phyloP scores from a whole-genome alignment of 352 stramenopile species.

The Phytophthora pini region DNA sequence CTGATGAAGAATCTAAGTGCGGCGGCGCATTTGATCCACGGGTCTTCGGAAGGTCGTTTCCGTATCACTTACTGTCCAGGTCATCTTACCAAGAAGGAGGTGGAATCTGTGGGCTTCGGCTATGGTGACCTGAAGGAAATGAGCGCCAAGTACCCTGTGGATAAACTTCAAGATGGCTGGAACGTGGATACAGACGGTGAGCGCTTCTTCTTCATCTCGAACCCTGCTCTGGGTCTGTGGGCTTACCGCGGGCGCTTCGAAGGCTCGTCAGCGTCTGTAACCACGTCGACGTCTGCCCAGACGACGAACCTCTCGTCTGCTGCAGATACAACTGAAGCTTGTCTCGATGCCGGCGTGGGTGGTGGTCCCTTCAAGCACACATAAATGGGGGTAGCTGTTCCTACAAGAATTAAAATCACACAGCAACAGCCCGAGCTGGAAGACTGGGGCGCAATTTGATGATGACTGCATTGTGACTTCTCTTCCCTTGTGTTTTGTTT shows the following conservation, averaged over 20 bases:
- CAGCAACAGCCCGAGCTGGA: constrained; percentile 5
- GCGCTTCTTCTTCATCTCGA: constrained; percentile 97
- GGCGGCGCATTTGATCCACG: constrained; percentile 97
- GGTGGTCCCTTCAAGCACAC: constrained; percentile 77
- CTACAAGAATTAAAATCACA: constrained; percentile 8
- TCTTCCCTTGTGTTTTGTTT: constrained; percentile 25
- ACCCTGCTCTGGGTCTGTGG: constrained; percentile 97
- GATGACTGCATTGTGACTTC: constrained; percentile 41
- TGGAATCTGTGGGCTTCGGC: constrained; percentile 94
- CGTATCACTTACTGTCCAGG: constrained; percentile 94
- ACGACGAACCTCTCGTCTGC: constrained; percentile 40
- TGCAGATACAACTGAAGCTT: constrained; percentile 56
- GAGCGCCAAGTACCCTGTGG: constrained; percentile 82
- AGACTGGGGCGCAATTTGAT: constrained; percentile 16
- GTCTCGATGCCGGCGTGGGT: constrained; percentile 74
- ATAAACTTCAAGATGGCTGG: constrained; percentile 93
- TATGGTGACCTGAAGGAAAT: constrained; percentile 91
- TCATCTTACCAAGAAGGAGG: constrained; percentile 91
- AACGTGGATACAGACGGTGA: constrained; percentile 87
- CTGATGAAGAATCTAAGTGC: constrained; percentile 96
- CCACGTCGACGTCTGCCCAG: constrained; percentile 21
- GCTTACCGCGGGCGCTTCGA: constrained; percentile 89
- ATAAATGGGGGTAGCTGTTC: constrained; percentile 6
- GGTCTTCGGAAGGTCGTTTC: constrained; percentile 97
- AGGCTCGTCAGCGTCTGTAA: constrained; percentile 30